Evolutionary conservation across 2,329 filamentous ascomycete genomes (phyloP).

Genomic region (Neospermospora avenae): DNA sequence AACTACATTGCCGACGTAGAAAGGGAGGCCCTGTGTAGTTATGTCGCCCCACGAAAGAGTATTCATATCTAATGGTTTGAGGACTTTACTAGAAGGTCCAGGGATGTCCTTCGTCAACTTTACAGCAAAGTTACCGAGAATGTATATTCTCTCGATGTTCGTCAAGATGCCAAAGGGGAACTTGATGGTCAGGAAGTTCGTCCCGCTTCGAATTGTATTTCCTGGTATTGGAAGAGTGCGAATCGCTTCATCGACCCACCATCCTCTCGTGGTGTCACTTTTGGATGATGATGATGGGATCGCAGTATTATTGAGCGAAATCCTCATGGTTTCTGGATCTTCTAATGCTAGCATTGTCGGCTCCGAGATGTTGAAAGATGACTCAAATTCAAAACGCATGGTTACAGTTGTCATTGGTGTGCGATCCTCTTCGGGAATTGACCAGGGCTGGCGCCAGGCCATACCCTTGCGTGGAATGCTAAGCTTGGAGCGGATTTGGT

Average conservation of each 20-base stretch:
- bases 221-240: constrained; percentile 25
- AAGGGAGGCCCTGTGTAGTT: constrained; percentile 30
- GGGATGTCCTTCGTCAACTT: constrained; percentile 2
- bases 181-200: constrained; percentile 25
- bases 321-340: constrained; percentile 23
- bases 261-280: constrained; percentile 10
- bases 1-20: constrained; percentile 32
- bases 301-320: constrained; percentile 23
- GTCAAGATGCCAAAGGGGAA: constrained; percentile 33
- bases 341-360: constrained; percentile 30
- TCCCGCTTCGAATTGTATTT: constrained; percentile 24
- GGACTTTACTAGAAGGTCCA: neutral
- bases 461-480: constrained; percentile 29
- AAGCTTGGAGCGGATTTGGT: constrained; percentile 29
- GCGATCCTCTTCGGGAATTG: constrained; percentile 24
- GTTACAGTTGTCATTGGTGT: constrained; percentile 21
- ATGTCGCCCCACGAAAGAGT: constrained; percentile 31
- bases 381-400: constrained; percentile 30
- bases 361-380: constrained; percentile 16
- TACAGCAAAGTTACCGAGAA: constrained; percentile 33
- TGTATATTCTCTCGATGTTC: constrained; percentile 34
- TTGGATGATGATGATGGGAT: constrained; percentile 8
- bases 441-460: constrained; percentile 34
- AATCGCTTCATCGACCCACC: constrained; percentile 37
- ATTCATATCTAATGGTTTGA: constrained; percentile 8